These are phyloP conservation scores for Nakazawaea pomicola DNA, from an alignment of 805 yeast species.

Conservation along the genomic window DNA sequence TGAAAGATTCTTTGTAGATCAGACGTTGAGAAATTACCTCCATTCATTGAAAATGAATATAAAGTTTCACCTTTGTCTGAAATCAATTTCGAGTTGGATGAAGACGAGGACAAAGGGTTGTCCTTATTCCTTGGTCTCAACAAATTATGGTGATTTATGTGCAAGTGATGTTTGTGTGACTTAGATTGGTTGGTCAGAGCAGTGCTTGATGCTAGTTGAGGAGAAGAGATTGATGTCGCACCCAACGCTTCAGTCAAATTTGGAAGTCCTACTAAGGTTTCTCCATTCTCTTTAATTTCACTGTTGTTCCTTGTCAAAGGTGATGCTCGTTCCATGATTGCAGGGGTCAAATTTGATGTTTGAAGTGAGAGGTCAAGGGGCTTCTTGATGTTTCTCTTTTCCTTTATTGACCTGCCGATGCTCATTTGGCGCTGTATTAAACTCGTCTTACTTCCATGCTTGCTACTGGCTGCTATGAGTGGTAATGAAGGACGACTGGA, in stretches of 20 bases:
- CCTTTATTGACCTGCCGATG: constrained; percentile 7
- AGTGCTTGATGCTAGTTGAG: constrained; percentile 1
- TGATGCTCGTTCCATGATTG: neutral
- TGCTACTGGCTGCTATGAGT: too few species aligned
- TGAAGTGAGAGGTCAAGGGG: constrained; percentile 24
- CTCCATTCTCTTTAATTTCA: constrained; percentile 19
- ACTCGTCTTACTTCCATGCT: neutral
- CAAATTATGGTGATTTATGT: constrained; percentile 22
- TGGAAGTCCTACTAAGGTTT: constrained; percentile 1
- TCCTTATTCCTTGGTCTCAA: constrained; percentile 24
- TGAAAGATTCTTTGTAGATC: constrained; percentile 25
- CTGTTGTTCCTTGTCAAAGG: constrained; percentile 6
- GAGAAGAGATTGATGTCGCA: constrained; percentile 3
- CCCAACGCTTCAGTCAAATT: constrained; percentile 5
- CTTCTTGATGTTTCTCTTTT: constrained; percentile 17
- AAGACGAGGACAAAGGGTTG: constrained; percentile 28
- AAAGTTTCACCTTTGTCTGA: constrained; percentile 27
- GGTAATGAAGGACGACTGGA: too few species aligned
- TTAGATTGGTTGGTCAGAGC: constrained; percentile 1
- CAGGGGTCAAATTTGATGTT: constrained; percentile 16
- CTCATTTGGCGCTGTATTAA: constrained; percentile 8
- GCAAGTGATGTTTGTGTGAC: constrained; percentile 20
- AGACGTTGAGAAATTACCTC: constrained; percentile 22
- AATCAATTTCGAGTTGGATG: constrained; percentile 30
- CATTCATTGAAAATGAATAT: constrained; percentile 30